Evolutionary conservation across 106 monocot genomes (phyloP).

Genomic region (Iris macrosiphon): DNA sequence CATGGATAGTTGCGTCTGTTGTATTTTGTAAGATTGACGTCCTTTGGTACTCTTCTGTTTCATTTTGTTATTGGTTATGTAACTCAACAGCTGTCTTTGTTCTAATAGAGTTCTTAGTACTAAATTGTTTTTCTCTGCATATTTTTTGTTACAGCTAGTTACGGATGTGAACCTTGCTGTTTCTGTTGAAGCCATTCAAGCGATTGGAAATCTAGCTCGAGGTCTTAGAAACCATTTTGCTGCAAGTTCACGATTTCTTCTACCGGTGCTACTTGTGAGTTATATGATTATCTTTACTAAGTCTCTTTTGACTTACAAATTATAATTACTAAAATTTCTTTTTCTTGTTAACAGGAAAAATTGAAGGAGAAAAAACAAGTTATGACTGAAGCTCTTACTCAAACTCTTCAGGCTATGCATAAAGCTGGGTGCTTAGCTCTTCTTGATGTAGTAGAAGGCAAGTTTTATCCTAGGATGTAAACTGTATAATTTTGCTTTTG

Average conservation of each 20-base stretch:
- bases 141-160: conserved; percentile 52
- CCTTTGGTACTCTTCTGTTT: too few species aligned
- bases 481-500: too few species aligned
- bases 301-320: not conserved
- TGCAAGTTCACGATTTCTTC: conserved; percentile 71
- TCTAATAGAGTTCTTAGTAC: not conserved
- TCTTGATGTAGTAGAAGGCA: conserved; percentile 82
- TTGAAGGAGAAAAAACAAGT: conserved; percentile 89
- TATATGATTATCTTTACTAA: not conserved
- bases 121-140: not conserved
- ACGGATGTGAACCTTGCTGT: conserved; percentile 98
- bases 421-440: conserved; percentile 85
- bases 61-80: too few species aligned
- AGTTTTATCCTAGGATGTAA: conserved; percentile 26
- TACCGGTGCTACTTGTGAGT: conserved; percentile 86
- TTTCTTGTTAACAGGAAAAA: conserved; percentile 71
- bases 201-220: conserved; percentile 85
- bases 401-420: conserved; percentile 84
- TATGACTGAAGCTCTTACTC: conserved; percentile 65
- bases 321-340: conserved; percentile 1
- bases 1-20: too few species aligned
- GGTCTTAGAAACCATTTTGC: conserved; percentile 89
- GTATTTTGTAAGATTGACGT: too few species aligned
- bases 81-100: too few species aligned
- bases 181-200: conserved; percentile 91